A percentile compares a stretch with the other conserved stretches of the same genome.
phyloP scores from a whole-genome alignment of 257 asterid species.

The Solanum etuberosum region DNA sequence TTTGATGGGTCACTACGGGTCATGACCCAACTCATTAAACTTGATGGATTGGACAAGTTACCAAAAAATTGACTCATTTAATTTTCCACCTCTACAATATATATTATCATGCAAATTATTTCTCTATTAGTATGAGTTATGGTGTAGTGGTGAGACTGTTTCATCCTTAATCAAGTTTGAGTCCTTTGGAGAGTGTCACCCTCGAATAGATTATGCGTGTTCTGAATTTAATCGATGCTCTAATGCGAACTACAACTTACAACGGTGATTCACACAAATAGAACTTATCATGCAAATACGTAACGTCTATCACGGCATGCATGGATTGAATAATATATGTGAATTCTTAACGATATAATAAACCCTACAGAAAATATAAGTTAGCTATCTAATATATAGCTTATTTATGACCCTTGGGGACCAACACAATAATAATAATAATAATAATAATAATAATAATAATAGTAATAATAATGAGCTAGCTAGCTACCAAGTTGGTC shows the following conservation, averaged over 20 bases:
- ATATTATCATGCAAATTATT: not conserved
- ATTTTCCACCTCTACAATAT: not conserved
- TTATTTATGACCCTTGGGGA: not conserved
- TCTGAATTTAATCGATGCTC: too few species aligned
- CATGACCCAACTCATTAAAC: not conserved
- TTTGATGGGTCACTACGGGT: not conserved
- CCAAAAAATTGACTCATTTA: not conserved
- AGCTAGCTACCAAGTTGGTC: not conserved
- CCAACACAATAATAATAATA: not conserved
- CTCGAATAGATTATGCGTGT: fast-evolving
- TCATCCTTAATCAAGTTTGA: too few species aligned
- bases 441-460: not conserved
- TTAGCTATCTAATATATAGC: not conserved
- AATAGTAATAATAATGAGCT: not conserved
- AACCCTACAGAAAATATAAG: not conserved
- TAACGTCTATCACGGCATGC: not conserved
- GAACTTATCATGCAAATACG: not conserved
- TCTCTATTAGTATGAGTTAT: too few species aligned
- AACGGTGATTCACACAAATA: not conserved
- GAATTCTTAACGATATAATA: not conserved
- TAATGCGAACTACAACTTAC: not conserved
- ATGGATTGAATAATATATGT: not conserved
- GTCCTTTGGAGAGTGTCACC: fast-evolving
- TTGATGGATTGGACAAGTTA: not conserved
- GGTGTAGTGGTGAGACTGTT: not conserved